These are phyloP conservation scores for Allodekkera sacchari DNA, from an alignment of 805 yeast genomes.

Conservation along the genomic window DNA sequence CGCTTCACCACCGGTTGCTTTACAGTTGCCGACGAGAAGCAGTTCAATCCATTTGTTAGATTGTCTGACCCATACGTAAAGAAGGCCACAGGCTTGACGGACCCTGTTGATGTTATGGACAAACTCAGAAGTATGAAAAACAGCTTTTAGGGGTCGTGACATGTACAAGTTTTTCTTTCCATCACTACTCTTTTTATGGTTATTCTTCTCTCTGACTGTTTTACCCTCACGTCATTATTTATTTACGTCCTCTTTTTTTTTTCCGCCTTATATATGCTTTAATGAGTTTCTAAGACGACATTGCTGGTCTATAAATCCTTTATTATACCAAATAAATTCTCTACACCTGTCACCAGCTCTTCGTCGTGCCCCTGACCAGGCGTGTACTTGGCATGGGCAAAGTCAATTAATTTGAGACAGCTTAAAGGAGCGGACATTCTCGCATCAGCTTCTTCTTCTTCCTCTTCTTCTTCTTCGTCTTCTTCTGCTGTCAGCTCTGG, in stretches of 20 bases:
- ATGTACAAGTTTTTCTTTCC: background rate
- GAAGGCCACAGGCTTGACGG: constrained; percentile 44
- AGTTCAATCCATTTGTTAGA: constrained; percentile 87
- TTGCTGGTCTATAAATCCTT: constrained; percentile 14
- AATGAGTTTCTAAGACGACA: background rate
- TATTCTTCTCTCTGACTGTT: background rate
- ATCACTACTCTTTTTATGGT: background rate
- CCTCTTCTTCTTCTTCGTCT: constrained; percentile 21
- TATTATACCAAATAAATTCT: constrained; percentile 43
- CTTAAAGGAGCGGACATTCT: constrained; percentile 35
- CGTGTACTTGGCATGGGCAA: constrained; percentile 72
- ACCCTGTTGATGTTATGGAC: constrained; percentile 55
- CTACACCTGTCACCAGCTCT: constrained; percentile 62
- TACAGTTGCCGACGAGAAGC: constrained; percentile 75
- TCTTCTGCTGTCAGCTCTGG: constrained; percentile 21
- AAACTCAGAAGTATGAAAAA: constrained; percentile 74
- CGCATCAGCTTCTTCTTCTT: constrained; percentile 15
- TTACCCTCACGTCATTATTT: background rate
- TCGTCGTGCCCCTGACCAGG: constrained; percentile 66
- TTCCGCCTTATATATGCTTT: constrained; percentile 1
- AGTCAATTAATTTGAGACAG: constrained; percentile 67
- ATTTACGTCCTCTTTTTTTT: constrained; percentile 1
- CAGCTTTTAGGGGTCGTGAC: constrained; percentile 24
- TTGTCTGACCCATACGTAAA: constrained; percentile 56
- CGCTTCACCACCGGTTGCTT: constrained; percentile 81